Evolutionary conservation across 1,284 basidiomycete genomes (phyloP), one percentile per base, ranked within the genome.

Genomic region (Tylopilus sp.): DNA sequence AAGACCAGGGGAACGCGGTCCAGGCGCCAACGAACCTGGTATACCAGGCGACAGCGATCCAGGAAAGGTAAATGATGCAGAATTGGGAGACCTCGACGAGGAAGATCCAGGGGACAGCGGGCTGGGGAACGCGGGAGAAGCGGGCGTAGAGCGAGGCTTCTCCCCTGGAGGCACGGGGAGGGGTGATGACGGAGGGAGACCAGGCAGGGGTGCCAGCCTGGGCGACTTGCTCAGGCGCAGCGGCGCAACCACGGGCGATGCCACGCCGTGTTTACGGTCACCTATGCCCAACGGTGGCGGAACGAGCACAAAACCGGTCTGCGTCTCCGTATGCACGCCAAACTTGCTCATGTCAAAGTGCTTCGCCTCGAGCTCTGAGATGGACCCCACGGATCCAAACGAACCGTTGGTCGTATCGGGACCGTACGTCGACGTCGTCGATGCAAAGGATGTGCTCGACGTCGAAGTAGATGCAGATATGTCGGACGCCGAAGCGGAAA

Each of bases 221-320:
- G 68, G 66, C 1, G 61, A 56, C 57, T 71, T 68, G 48, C 43
- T 53, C 25, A 68, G 31, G 11, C 68, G 62, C 0, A 68, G 42
- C 0, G 66, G 66, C 7, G 66, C 66, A 4, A 70, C 55, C 0
- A 37, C 25, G 0, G 66, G 45, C 2, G 64, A 54, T 2, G 45
- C 29, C 24, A 33, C 2, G 9, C 39, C 39, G 25, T 25, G 48
- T n/a, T 26, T 48, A 14, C 40, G 20, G 19, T 45, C 40, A 20
- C 62, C 62, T 4, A 68, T 51, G 24, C 29, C 55, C 53, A 61
- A 43, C n/a, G 67, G 65, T 0, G 62, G 60, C 4, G 64, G 60
- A n/a, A 51, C 57, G 25, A 68, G 59, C 9, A 64, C 42, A 39
- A 65, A 69, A n/a, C 50, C 52, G 1, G 50, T 36, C n/a, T 47